Evolutionary conservation across 192 early-diverging fungal species (phyloP), one percentile per base, ranked within the genome.

Genomic region (Backusella luteola): DNA sequence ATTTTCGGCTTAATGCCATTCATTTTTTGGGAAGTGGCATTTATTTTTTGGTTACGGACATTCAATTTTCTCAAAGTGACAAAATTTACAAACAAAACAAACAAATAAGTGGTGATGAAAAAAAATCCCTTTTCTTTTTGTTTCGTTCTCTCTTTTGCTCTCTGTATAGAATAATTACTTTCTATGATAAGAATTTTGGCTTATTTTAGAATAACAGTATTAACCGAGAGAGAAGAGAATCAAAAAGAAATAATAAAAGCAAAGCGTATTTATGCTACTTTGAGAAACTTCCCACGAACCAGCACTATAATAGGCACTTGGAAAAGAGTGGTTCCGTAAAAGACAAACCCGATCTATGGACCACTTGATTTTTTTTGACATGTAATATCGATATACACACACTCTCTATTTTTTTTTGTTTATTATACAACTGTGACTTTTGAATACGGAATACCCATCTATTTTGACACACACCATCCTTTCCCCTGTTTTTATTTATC

Each of bases 201-300:
- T 17, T 44, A 15, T 44, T 44, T 44, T 44, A 17, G 15, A 44
- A 44, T 44, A 17, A 17, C 4, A 44, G 4, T 17, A 15, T 6
- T 14, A 44, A 44, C 12, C 1, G 15, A 17, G 3, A 44, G 15
- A 26, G n/a, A 29, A 63, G 56, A 63, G 11, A 26, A 12, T 0
- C 2, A 32, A 11, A 29, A 21, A 56, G 8, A 6, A 56, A 21
- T 9, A n/a, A 56, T 21, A 21, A 21, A 56, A 21, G 2, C 21
- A 56, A 56, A n/a, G 8, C 1, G 21, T 11, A 6, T 56, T 21
- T 23, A 56, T 26, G n/a, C 21, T 9, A 56, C 53, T 26, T 32
- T 56, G 21, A 56, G n/a, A 56, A 56, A 56, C 53, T 56, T 56
- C 53, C 53, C 53, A 56, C 53, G 53, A n/a, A 56, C 21, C n/a